These are phyloP conservation scores for Gossypium davidsonii DNA, from an alignment of 441 rosid genomes.

Conservation along the genomic window DNA sequence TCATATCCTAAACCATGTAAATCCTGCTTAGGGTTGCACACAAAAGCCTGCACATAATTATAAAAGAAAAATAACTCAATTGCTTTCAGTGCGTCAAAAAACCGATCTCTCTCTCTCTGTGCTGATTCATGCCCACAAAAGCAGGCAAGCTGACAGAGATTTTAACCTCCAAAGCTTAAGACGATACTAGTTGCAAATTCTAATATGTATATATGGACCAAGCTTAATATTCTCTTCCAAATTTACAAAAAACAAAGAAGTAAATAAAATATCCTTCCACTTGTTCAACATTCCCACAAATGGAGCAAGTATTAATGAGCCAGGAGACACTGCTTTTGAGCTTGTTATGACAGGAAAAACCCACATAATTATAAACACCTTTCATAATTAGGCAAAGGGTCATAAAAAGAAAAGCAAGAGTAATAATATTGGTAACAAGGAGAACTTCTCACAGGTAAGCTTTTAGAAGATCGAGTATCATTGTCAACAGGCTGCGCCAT, in stretches of 20 bases:
- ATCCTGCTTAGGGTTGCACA: slow-evolving; percentile 82
- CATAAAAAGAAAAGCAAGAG: not conserved
- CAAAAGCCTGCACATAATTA: slow-evolving; percentile 48
- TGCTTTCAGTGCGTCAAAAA: not conserved
- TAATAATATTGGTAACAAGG: slow-evolving; percentile 14
- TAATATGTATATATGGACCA: not conserved
- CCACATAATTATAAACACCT: not conserved
- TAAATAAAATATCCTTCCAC: not conserved
- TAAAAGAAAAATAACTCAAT: not conserved
- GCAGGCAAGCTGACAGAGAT: not conserved
- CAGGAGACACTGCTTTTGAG: not conserved
- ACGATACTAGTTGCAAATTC: not conserved
- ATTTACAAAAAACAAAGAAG: not conserved
- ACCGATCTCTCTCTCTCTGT: not conserved
- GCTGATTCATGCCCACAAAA: not conserved
- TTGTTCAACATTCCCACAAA: not conserved
- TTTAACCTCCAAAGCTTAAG: slow-evolving; percentile 1
- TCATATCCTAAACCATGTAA: slow-evolving; percentile 83
- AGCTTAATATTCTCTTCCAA: not conserved
- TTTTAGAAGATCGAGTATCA: slow-evolving; percentile 43
- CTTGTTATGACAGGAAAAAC: not conserved
- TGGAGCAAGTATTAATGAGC: not conserved
- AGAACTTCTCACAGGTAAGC: slow-evolving; percentile 64
- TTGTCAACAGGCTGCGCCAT: slow-evolving; percentile 34
- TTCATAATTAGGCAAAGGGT: not conserved